A percentile compares a stretch with the other conserved stretches of the same genome.
phyloP scores from a whole-genome alignment of 1,139 yeast genomes.

The Sugiyamaella castrensis region DNA sequence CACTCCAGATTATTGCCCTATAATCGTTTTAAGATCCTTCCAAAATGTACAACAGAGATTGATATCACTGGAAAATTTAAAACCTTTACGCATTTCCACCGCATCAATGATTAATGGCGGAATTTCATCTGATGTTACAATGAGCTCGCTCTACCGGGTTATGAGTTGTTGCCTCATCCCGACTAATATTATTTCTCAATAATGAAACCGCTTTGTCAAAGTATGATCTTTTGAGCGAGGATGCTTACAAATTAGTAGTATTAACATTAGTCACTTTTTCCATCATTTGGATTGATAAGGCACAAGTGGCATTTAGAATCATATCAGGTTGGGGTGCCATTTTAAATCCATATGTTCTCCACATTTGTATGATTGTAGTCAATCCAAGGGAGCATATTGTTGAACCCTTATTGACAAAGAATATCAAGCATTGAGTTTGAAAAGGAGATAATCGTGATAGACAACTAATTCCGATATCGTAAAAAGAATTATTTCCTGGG shows the following conservation, averaged over 20 bases:
- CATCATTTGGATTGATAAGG: neutral
- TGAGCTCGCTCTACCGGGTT: slow-evolving; percentile 9
- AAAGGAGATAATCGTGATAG: neutral
- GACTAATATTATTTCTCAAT: neutral
- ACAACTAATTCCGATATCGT: too few relatives aligned
- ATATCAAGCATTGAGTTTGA: slow-evolving; percentile 2
- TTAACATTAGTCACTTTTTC: neutral
- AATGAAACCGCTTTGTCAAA: neutral
- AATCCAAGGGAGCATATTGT: slow-evolving; percentile 1
- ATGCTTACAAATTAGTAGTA: neutral
- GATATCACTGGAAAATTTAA: neutral
- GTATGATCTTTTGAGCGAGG: neutral
- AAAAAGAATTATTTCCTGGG: too few relatives aligned
- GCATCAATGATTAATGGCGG: neutral
- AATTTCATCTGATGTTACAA: neutral
- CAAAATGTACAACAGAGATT: too few relatives aligned
- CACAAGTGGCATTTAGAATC: neutral
- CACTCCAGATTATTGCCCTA: too few relatives aligned
- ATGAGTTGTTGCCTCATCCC: slow-evolving; percentile 1
- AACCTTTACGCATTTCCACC: neutral
- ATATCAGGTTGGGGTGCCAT: neutral
- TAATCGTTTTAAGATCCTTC: too few relatives aligned
- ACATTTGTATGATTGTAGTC: slow-evolving; percentile 1
- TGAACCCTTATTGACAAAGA: slow-evolving; percentile 2
- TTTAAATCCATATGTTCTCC: neutral